A percentile compares a stretch with the other conserved stretches of the same genome.
Evolutionary conservation across 495 filamentous ascomycete species (phyloP).

Genomic region (Tricharina praecox): DNA sequence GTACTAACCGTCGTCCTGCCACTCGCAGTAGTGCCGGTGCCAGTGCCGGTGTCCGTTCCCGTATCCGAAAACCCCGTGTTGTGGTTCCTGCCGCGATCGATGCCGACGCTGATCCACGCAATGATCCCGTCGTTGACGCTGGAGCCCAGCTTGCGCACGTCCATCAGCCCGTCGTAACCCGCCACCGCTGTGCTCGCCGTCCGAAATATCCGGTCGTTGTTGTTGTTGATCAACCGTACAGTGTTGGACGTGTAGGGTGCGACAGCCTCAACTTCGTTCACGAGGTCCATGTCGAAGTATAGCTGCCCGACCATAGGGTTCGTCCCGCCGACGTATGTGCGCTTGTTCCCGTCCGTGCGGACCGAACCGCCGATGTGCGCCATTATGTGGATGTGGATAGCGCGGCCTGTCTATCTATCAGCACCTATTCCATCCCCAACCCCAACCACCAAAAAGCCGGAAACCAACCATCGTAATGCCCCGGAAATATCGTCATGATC

Average conservation of each 20-base stretch:
- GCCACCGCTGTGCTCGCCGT: not conserved
- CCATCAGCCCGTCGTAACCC: not conserved
- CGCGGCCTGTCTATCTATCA: slow-evolving; percentile 30
- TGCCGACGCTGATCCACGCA: slow-evolving; percentile 14
- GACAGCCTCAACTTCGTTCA: slow-evolving; percentile 33
- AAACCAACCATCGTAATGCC: slow-evolving; percentile 33
- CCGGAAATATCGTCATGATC: slow-evolving; percentile 43
- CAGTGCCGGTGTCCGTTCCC: not conserved
- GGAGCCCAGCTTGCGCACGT: not conserved
- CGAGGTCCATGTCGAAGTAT: slow-evolving; percentile 46
- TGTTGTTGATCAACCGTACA: not conserved
- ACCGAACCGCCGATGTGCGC: slow-evolving; percentile 34
- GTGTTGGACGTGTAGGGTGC: not conserved
- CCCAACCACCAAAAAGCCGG: not conserved
- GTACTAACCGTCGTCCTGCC: not conserved
- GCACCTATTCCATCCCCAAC: too few species aligned
- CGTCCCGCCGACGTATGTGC: slow-evolving; percentile 33
- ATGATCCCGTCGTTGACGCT: not conserved
- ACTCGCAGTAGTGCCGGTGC: not conserved
- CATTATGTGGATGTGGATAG: slow-evolving; percentile 40
- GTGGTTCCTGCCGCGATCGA: slow-evolving; percentile 23
- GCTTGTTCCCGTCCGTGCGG: slow-evolving; percentile 30
- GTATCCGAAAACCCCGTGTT: slow-evolving; percentile 15
- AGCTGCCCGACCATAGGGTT: slow-evolving; percentile 45
- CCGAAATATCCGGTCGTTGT: not conserved